Base-by-base conservation (phyloP, 768 basidiomycete species). In the Polyporus arcularius region DNA sequence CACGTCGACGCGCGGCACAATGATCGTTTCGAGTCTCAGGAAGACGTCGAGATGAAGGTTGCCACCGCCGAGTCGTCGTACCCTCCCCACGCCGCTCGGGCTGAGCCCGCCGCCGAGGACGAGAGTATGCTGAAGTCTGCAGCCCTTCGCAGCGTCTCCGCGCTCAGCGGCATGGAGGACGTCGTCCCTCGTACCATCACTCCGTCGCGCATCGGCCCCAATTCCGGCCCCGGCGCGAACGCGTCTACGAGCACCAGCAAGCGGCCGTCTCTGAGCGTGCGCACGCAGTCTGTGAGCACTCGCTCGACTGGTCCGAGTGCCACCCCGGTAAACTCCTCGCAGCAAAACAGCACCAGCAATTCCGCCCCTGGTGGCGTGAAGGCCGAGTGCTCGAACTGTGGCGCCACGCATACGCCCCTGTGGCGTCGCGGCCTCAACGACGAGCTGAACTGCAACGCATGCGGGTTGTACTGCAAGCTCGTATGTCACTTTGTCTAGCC, bases 401-500 rank as follows among this genome's bases (percentile, higher is more conserved):
- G 92, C 21, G 92, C 92, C 4, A 94, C 91, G 0, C 91, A 92
- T 64, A 94, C 92, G 0, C 92, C 92, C 7, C 82, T 94, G 30
- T 94, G 92, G 92, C 80, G 92, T 16, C 82, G 92, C 2, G 92
- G 92, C 0, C 73, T 94, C 66, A 94, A 93, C 63, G 92, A 94
- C 64, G 92, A 94, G 75, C 73, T 94, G 58, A 94, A 94, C 67
- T 94, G 92, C 70, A 94, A 94, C 66, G 92, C 92, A 0, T 94
- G 92, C 64, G 92, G 92, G 4, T 75, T 94, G 43, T 94, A 94
- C 70, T 94, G 90, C 73, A 94, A 94, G 70, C 71, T 92, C 74
- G 92, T 81, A 42, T 52, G 58, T 40, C 10, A 47, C 28, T 18
- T 21, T 57, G 43, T 39, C 45, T 30, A 38, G 31, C 57, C 61